Conservation (phyloP, 805 yeast species). For the Candida suzukii region DNA sequence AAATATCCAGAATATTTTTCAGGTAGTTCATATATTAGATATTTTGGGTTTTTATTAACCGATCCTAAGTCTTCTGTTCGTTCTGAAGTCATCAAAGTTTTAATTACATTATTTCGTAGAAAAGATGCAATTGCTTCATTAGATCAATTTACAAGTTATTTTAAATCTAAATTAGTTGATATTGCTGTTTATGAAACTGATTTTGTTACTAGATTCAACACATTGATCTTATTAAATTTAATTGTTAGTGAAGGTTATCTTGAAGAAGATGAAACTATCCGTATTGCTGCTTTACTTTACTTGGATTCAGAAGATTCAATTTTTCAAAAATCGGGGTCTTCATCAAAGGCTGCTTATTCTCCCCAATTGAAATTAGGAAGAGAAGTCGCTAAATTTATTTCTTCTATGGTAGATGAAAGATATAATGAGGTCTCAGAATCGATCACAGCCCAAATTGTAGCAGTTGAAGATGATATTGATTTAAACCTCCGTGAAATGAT, state of each 20-base stretch:
- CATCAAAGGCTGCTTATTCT: not conserved
- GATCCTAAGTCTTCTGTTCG: slow-evolving; percentile 60
- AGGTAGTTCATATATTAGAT: slow-evolving; percentile 62
- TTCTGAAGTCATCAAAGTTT: slow-evolving; percentile 50
- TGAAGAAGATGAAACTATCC: slow-evolving; percentile 47
- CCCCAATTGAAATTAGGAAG: slow-evolving; percentile 22
- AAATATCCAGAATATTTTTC: slow-evolving; percentile 63
- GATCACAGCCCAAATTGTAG: slow-evolving; percentile 24
- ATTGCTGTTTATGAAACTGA: slow-evolving; percentile 56
- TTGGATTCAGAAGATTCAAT: slow-evolving; percentile 21
- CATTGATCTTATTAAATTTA: slow-evolving; percentile 47
- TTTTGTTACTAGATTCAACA: slow-evolving; percentile 41
- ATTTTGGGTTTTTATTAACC: slow-evolving; percentile 81
- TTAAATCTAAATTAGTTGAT: slow-evolving; percentile 56
- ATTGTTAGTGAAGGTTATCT: slow-evolving; percentile 56
- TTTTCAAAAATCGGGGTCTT: slow-evolving; percentile 13
- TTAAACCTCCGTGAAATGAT: slow-evolving; percentile 23
- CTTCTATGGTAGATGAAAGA: slow-evolving; percentile 33
- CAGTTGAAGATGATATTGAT: slow-evolving; percentile 10
- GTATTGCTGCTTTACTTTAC: slow-evolving; percentile 33
- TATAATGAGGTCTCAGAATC: slow-evolving; percentile 30
- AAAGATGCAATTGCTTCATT: slow-evolving; percentile 51
- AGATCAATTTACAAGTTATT: slow-evolving; percentile 72
- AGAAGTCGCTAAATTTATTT: slow-evolving; percentile 52
- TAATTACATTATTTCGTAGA: slow-evolving; percentile 41